Percentiles rank a stretch among this genome's conserved stretches.
phyloP scores from a whole-genome alignment of 768 basidiomycete genomes.

The Kwoniella shandongensis region DNA sequence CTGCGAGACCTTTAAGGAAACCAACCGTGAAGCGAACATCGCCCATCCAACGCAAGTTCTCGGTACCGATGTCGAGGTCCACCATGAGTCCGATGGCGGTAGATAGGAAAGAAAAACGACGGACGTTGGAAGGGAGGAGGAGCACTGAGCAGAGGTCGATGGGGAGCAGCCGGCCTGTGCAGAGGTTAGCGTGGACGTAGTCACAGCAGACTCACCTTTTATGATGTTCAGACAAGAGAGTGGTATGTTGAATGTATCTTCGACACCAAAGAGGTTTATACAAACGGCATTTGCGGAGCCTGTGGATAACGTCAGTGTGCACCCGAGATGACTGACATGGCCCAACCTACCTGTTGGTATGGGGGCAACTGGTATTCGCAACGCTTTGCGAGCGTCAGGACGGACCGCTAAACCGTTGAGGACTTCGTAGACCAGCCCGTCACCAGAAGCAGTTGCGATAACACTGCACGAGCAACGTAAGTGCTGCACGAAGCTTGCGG shows the following conservation, averaged over 20 bases:
- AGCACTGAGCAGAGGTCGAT: conserved; percentile 51
- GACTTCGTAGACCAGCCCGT: conserved; percentile 53
- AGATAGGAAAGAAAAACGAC: conserved; percentile 45
- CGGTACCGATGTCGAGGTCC: conserved; percentile 49
- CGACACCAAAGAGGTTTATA: conserved; percentile 47
- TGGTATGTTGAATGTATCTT: conserved; percentile 49
- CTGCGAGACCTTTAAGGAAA: conserved; percentile 40
- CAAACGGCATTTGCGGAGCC: conserved; percentile 51
- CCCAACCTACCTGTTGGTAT: conserved; percentile 50
- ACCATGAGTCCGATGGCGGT: conserved; percentile 50
- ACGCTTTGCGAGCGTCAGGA: conserved; percentile 46
- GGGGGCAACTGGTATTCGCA: conserved; percentile 49
- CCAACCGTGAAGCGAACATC: conserved; percentile 51
- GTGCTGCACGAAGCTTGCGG: neutral
- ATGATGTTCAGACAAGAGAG: conserved; percentile 51
- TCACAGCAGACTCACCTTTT: conserved; percentile 39
- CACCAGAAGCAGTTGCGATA: conserved; percentile 51
- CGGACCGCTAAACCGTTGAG: conserved; percentile 51
- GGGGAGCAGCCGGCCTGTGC: conserved; percentile 35
- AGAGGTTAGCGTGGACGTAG: neutral
- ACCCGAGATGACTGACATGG: neutral
- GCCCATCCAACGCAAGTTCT: conserved; percentile 53
- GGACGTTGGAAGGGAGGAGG: conserved; percentile 29
- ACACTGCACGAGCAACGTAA: conserved; percentile 28
- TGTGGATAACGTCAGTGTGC: conserved; percentile 2